These are phyloP conservation scores for Coelastrella sp. DNA, from an alignment of 139 green algal genomes.

Conservation along the genomic window DNA sequence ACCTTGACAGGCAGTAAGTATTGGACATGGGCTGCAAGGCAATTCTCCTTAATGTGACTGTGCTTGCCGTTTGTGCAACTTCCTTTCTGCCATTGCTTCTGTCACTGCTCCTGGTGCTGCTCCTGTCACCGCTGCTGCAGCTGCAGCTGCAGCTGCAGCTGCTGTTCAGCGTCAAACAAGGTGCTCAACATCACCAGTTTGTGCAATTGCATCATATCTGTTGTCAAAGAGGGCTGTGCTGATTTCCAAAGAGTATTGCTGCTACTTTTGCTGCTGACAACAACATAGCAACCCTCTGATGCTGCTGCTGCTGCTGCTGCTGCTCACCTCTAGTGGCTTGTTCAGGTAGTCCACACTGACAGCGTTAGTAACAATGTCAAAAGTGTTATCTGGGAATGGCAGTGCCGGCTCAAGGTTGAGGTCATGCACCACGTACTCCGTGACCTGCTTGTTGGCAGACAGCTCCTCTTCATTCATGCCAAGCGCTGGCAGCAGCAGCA, in stretches of 20 bases:
- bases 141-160: not conserved
- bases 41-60: not conserved
- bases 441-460: constrained; percentile 75
- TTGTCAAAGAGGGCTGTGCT: too few species aligned
- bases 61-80: not conserved
- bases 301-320: not conserved
- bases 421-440: constrained; percentile 75
- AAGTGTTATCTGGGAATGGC: constrained; percentile 84
- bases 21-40: not conserved
- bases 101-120: not conserved
- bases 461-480: constrained; percentile 91
- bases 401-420: constrained; percentile 83
- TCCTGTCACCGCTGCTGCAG: not conserved
- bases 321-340: constrained; percentile 75
- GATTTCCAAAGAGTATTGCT: too few species aligned
- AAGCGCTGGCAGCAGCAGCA: constrained; percentile 58
- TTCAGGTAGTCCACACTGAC: constrained; percentile 90
- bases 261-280: too few species aligned
- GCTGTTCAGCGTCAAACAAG: not conserved
- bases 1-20: not conserved
- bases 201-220: too few species aligned
- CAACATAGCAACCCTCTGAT: too few species aligned
- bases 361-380: constrained; percentile 82
- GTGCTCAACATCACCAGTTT: too few species aligned
- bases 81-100: not conserved